These are phyloP conservation scores for Didymella lethalis DNA, from an alignment of 2,329 filamentous ascomycete genomes.

Conservation along the genomic window DNA sequence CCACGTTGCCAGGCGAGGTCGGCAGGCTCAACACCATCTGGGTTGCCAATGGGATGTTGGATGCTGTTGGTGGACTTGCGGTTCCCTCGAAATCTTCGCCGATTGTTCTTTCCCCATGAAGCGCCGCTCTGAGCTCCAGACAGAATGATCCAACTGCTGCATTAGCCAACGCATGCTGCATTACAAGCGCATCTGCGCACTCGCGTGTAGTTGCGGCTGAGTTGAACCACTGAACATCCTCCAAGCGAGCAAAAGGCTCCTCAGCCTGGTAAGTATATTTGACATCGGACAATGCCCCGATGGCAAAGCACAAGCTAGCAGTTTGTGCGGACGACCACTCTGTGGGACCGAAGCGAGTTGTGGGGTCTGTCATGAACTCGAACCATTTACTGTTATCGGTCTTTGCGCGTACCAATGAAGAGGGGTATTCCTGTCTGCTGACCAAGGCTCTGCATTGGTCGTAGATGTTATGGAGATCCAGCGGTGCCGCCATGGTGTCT, in stretches of 20 bases:
- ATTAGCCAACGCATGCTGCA: constrained; percentile 20
- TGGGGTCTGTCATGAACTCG: constrained; percentile 19
- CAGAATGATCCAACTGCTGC: constrained; percentile 20
- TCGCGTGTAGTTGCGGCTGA: constrained; percentile 5
- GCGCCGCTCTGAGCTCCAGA: constrained; percentile 15
- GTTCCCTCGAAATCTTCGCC: constrained; percentile 22
- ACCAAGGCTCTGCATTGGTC: constrained; percentile 13
- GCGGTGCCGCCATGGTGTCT: constrained; percentile 18
- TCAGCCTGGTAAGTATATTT: constrained; percentile 9
- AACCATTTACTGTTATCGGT: constrained; percentile 18
- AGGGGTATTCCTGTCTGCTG: constrained; percentile 18
- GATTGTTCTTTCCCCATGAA: constrained; percentile 18
- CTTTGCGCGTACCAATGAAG: constrained; percentile 12
- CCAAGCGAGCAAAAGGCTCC: constrained; percentile 16
- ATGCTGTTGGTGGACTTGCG: constrained; percentile 11
- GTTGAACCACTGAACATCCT: constrained; percentile 21
- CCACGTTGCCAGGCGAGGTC: not conserved
- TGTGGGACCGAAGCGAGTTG: constrained; percentile 13
- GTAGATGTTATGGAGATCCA: constrained; percentile 15
- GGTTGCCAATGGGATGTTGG: constrained; percentile 13
- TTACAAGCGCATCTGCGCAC: constrained; percentile 9
- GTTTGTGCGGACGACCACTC: constrained; percentile 16
- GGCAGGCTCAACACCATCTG: constrained; percentile 2
- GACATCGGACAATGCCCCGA: constrained; percentile 12
- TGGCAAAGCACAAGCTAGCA: constrained; percentile 17